Evolutionary conservation across 768 basidiomycete genomes (phyloP), one percentile per base, ranked within the genome.

Genomic region (Kwoniella sp.): DNA sequence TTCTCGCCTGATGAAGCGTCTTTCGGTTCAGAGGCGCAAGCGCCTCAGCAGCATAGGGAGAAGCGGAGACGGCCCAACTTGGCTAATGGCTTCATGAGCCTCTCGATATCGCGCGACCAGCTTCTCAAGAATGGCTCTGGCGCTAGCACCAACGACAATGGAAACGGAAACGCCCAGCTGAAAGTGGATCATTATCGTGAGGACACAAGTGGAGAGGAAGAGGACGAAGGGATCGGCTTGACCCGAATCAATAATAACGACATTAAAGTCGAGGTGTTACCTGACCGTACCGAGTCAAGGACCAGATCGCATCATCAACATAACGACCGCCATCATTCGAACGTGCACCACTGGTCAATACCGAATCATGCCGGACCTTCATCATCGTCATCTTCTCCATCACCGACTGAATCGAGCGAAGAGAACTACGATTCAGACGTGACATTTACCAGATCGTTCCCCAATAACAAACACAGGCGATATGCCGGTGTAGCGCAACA

Each of bases 11-110:
- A 31, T 25, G n/a, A 45, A 4, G 9, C 4, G 2, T 29, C 4
- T n/a, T 4, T 11, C 2, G 28, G 13, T 30, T 15, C 12, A 28
- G 37, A 34, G 17, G 23, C 41, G 23, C 47, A n/a, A n/a, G n/a
- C n/a, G n/a, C n/a, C n/a, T n/a, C n/a, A 28, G 22, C 30, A 48
- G 20, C 71, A 66, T 62, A 17, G 53, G n/a, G 59, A 66, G 20
- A 77, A 77, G 56, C 63, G 73, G 26, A 30, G 67, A 13, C 51
- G 75, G 38, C 69, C 73, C 1, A 77, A 77, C 52, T 56, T 77
- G 4, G 57, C 67, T 2, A 69, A 73, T 66, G 75, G 73, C 3
- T 74, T 77, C 52, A 65, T 65, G 9, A 48, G 68, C 17, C 58
- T 76, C 2, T 72, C 69, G 23, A 67, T 70, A 56, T 62, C 65